Conservation (phyloP, 495 filamentous ascomycete species). For the Talaromyces stipitatus region DNA sequence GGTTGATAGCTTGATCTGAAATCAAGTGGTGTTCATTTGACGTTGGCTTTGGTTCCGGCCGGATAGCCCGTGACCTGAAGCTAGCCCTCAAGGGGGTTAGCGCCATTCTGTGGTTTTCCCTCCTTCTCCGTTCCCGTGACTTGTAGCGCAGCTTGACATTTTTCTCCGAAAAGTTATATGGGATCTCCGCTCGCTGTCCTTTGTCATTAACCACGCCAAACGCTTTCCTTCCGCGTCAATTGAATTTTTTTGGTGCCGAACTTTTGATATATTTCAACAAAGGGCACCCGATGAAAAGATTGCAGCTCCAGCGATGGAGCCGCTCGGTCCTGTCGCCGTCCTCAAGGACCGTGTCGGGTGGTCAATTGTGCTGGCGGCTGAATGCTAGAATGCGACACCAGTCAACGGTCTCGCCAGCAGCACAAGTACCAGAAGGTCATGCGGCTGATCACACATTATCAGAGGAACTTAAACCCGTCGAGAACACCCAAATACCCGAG, state of each 20-base stretch:
- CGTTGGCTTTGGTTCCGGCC: background rate
- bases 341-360: conserved; percentile 42
- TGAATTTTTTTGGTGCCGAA: background rate
- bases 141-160: conserved; percentile 33
- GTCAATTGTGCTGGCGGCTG: conserved; percentile 38
- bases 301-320: conserved; percentile 65
- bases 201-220: background rate
- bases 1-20: conserved; percentile 2
- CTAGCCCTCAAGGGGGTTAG: conserved; percentile 21
- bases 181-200: background rate
- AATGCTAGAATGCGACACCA: conserved; percentile 28
- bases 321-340: conserved; percentile 57
- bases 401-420: conserved; percentile 28
- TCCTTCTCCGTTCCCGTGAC: conserved; percentile 38
- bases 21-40: conserved; percentile 6
- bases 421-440: conserved; percentile 19
- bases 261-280: background rate
- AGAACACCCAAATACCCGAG: conserved; percentile 51
- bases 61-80: conserved; percentile 16
- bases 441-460: conserved; percentile 13
- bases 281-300: conserved; percentile 52
- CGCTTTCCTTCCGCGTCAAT: background rate
- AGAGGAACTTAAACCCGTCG: conserved; percentile 6
- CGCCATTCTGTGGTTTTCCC: conserved; percentile 17
- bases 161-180: conserved; percentile 21